phyloP scores from a whole-genome alignment of 176 grass and related monocot species.

The Aegilops speltoides region DNA sequence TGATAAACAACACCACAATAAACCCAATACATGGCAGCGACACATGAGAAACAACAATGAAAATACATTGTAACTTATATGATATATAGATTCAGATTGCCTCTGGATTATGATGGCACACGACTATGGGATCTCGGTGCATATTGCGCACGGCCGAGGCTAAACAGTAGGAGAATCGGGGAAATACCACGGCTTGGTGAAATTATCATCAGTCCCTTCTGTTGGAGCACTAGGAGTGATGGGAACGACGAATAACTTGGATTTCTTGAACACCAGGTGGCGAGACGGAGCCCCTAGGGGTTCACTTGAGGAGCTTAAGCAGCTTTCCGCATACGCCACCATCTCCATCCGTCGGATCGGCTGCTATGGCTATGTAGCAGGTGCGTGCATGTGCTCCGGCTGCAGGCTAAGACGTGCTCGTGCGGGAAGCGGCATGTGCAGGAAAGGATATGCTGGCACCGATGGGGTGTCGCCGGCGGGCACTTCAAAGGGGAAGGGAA shows the following conservation, averaged over 20 bases:
- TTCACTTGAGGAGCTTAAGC: no score
- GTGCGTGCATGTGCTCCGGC: no score
- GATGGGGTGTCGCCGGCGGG: no score
- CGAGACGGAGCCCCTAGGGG: no score
- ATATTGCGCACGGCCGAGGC: no score
- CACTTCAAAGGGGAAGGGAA: not conserved
- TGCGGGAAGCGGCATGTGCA: not conserved
- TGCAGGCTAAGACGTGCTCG: no score
- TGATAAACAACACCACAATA: not conserved
- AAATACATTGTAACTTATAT: not conserved
- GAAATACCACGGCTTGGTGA: not conserved
- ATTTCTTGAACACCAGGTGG: no score
- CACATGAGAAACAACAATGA: not conserved
- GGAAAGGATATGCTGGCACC: not conserved
- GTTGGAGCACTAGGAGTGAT: not conserved
- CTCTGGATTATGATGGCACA: not conserved
- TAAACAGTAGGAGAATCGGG: not conserved
- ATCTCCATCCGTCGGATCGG: no score
- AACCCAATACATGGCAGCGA: not conserved
- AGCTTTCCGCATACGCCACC: no score
- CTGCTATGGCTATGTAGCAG: no score
- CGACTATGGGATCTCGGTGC: no score
- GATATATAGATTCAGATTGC: not conserved
- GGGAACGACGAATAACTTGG: no score
- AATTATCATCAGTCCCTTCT: not conserved